Base-by-base conservation (phyloP, 2,329 filamentous ascomycete species). In the Amauroascus niger region DNA sequence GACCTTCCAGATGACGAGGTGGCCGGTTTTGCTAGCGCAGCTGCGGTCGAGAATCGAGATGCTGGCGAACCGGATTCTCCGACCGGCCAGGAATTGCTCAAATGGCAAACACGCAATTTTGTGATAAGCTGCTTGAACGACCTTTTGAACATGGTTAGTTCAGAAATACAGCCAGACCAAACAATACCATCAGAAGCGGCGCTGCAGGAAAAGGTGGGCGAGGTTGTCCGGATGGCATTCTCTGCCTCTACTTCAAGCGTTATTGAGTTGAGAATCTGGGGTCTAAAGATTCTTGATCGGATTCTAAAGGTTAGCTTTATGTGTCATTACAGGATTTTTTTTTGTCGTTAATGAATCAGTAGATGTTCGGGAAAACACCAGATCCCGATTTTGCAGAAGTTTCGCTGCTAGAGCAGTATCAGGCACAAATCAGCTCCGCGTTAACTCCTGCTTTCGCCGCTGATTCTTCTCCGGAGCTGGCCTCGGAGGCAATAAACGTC, bases 361-460 rank as follows among this genome's bases (percentile, higher is more conserved):
- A 78, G 75, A 88, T 96, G 76, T 98, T 98, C 72, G 93, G 93
- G 52, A 91, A 89, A 65, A 89, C 87, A 1, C 87, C 91, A 1
- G 93, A 98, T 70, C 94, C 93, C 0, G 93, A 98, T 67, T 98
- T 98, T 65, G 82, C 91, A n/a, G 93, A 98, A 70, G 93, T 87
- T 0, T 95, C 95, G 71, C 77, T 98, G 14, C 78, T 98, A 3
- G 94, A 98, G 68, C 93, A 98, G 69, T 98, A 98, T 64, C 94
- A 98, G 70, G 93, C 93, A 4, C 93, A 98, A 66, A 98, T 98
- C 65, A 90, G 90, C 63, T 97, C 93, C 16, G 93, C 93, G 0
- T 76, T 98, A 57, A 98, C 94, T 0, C 93, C 93, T 2, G 94
- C 93, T 0, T 98, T 98, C 71, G 90, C 93, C 0, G 85, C 84